A percentile compares a stretch with the other conserved stretches of the same genome.
Evolutionary conservation across 2,329 filamentous ascomycete genomes (phyloP).

Genomic region (Thyridium curvatum): DNA sequence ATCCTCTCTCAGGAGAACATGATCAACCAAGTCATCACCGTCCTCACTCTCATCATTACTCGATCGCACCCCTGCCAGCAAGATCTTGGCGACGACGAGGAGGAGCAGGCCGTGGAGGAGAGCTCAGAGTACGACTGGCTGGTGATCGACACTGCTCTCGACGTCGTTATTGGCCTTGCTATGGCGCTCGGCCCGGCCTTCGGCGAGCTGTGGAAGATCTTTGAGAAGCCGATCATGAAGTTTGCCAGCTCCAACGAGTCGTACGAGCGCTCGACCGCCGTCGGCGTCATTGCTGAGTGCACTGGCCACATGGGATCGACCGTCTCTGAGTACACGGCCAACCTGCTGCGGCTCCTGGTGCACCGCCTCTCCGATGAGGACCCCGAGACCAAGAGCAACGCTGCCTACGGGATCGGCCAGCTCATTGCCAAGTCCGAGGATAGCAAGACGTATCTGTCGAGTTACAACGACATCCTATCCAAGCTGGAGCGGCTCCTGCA

Average conservation of each 20-base stretch:
- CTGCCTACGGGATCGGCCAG: constrained; percentile 84
- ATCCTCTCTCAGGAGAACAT: constrained; percentile 69
- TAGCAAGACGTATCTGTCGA: constrained; percentile 64
- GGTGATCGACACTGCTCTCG: constrained; percentile 87
- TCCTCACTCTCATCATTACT: constrained; percentile 73
- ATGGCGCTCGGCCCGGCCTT: constrained; percentile 77
- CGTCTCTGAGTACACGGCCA: constrained; percentile 75
- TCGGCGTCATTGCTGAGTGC: constrained; percentile 89
- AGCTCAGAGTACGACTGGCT: constrained; percentile 97
- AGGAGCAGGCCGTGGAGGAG: constrained; percentile 68
- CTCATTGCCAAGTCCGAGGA: constrained; percentile 77
- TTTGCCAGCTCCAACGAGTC: constrained; percentile 81
- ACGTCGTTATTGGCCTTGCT: constrained; percentile 80
- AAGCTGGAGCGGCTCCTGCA: constrained; percentile 84
- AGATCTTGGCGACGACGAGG: constrained; percentile 77
- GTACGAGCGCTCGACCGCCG: constrained; percentile 81
- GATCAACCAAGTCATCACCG: constrained; percentile 69
- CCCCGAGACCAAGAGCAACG: constrained; percentile 87
- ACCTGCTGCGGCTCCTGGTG: constrained; percentile 72
- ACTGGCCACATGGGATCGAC: constrained; percentile 74
- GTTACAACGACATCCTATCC: constrained; percentile 70
- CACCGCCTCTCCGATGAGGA: constrained; percentile 89
- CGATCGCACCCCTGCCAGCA: constrained; percentile 91
- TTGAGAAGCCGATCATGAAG: constrained; percentile 86
- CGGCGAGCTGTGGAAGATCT: constrained; percentile 87